Conservation (phyloP, 768 basidiomycete species). For the Calocera cornea region DNA sequence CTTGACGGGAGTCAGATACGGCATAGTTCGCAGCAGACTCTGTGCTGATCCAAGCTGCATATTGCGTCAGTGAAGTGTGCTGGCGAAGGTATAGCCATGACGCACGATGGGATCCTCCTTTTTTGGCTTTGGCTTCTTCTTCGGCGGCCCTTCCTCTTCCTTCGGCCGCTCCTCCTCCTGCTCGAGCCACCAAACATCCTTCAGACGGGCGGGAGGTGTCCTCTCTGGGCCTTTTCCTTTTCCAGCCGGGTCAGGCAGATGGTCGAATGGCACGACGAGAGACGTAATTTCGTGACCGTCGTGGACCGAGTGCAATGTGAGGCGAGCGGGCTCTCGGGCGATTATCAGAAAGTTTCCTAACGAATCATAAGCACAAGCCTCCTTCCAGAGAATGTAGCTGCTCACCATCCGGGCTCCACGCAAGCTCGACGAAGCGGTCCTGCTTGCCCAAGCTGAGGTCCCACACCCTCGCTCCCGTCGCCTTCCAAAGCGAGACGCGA, state of each 20-base stretch:
- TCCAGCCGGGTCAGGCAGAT: conserved; percentile 12
- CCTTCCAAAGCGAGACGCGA: conserved; percentile 65
- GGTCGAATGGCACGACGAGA: conserved; percentile 31
- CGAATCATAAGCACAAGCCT: conserved; percentile 27
- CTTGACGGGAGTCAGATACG: conserved; percentile 18
- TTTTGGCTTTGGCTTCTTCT: conserved; percentile 39
- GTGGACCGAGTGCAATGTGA: conserved; percentile 66
- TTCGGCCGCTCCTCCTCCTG: conserved; percentile 30
- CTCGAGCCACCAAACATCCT: conserved; percentile 55
- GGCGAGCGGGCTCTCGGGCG: conserved; percentile 49
- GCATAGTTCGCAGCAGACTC: conserved; percentile 52
- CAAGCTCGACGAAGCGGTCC: conserved; percentile 43
- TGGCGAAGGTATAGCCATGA: conserved; percentile 12
- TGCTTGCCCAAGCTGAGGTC: conserved; percentile 48
- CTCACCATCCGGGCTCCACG: conserved; percentile 76
- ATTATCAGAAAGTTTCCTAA: conserved; percentile 50
- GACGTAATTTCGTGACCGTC: conserved; percentile 44
- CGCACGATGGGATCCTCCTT: conserved; percentile 51
- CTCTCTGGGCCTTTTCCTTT: neutral
- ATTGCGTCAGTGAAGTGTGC: conserved; percentile 2
- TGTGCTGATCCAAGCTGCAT: conserved; percentile 63
- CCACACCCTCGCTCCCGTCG: conserved; percentile 69
- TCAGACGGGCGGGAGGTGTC: neutral
- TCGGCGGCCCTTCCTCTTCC: conserved; percentile 35
- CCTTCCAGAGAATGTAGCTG: conserved; percentile 5